phyloP scores from a whole-genome alignment of 257 asterid species.

The Coffea canephora region DNA sequence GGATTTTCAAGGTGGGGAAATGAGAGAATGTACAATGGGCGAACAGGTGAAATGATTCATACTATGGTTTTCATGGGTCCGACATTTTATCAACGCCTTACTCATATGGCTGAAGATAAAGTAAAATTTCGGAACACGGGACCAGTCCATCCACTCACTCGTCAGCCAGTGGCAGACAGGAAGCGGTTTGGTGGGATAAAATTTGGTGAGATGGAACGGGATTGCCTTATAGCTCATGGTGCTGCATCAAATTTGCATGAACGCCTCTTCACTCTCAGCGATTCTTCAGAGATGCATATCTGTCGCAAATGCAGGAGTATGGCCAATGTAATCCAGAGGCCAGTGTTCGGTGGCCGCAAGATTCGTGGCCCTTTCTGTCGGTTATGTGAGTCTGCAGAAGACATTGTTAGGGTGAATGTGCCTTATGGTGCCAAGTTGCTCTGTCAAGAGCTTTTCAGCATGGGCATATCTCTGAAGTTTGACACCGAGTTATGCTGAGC shows the following conservation, averaged over 20 bases:
- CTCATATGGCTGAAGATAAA: constrained; percentile 96
- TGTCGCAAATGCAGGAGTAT: constrained; percentile 71
- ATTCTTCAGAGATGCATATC: constrained; percentile 78
- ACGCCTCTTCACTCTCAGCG: constrained; percentile 89
- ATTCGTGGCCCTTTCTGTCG: constrained; percentile 85
- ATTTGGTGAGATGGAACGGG: constrained; percentile 95
- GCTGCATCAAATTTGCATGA: constrained; percentile 88
- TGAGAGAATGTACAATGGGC: constrained; percentile 79
- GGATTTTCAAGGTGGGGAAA: constrained; percentile 86
- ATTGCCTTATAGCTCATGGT: constrained; percentile 91
- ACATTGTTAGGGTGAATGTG: constrained; percentile 70
- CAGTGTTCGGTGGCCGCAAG: constrained; percentile 61
- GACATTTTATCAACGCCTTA: constrained; percentile 87
- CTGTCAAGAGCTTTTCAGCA: constrained; percentile 86
- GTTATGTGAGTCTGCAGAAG: constrained; percentile 69
- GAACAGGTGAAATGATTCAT: constrained; percentile 65
- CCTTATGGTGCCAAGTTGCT: constrained; percentile 93
- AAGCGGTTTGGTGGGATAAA: constrained; percentile 91
- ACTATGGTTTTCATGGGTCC: constrained; percentile 88
- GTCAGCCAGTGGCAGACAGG: constrained; percentile 95
- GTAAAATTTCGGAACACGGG: constrained; percentile 86
- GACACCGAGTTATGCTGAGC: constrained; percentile 72
- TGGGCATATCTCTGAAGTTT: constrained; percentile 82
- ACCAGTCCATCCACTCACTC: constrained; percentile 94
- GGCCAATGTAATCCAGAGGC: constrained; percentile 76